A percentile compares a stretch with the other conserved stretches of the same genome.
phyloP scores from a whole-genome alignment of 768 basidiomycete species.

The Pisolithus tinctorius region DNA sequence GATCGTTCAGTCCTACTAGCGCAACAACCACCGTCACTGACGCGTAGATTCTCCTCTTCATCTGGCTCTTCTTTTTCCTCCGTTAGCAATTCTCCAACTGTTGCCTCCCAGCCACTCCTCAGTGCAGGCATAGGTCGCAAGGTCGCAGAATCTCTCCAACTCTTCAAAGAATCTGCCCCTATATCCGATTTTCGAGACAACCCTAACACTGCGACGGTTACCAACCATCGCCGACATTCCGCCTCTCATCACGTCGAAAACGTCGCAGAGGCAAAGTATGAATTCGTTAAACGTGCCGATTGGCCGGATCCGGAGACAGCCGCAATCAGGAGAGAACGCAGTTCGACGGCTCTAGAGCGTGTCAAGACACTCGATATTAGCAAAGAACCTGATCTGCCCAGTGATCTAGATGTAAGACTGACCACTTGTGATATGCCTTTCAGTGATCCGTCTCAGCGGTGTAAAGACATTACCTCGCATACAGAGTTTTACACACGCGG shows the following conservation, averaged over 20 bases:
- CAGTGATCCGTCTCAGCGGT: slow-evolving; percentile 50
- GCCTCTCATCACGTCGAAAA: slow-evolving; percentile 38
- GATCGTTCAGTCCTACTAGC: slow-evolving; percentile 4
- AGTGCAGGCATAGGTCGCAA: slow-evolving; percentile 62
- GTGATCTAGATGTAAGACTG: slow-evolving; percentile 29
- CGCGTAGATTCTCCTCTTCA: slow-evolving; percentile 27
- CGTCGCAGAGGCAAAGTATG: slow-evolving; percentile 62
- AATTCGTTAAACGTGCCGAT: slow-evolving; percentile 79
- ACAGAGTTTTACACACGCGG: slow-evolving; percentile 46
- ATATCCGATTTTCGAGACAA: slow-evolving; percentile 26
- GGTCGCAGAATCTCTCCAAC: slow-evolving; percentile 73
- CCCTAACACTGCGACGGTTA: slow-evolving; percentile 16
- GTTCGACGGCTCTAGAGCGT: slow-evolving; percentile 52
- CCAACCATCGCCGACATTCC: slow-evolving; percentile 26
- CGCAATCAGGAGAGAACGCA: slow-evolving; percentile 63
- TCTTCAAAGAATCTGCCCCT: slow-evolving; percentile 70
- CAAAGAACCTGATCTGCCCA: slow-evolving; percentile 18
- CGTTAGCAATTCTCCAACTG: neutral
- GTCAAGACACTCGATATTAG: slow-evolving; percentile 43
- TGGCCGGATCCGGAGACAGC: slow-evolving; percentile 79
- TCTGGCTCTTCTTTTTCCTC: slow-evolving; percentile 16
- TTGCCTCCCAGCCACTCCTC: slow-evolving; percentile 8
- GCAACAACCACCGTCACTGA: slow-evolving; percentile 28
- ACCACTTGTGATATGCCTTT: slow-evolving; percentile 39
- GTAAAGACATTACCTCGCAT: slow-evolving; percentile 40